These are phyloP conservation scores for Podila horticola DNA, from an alignment of 192 early-diverging fungal genomes.

Conservation along the genomic window DNA sequence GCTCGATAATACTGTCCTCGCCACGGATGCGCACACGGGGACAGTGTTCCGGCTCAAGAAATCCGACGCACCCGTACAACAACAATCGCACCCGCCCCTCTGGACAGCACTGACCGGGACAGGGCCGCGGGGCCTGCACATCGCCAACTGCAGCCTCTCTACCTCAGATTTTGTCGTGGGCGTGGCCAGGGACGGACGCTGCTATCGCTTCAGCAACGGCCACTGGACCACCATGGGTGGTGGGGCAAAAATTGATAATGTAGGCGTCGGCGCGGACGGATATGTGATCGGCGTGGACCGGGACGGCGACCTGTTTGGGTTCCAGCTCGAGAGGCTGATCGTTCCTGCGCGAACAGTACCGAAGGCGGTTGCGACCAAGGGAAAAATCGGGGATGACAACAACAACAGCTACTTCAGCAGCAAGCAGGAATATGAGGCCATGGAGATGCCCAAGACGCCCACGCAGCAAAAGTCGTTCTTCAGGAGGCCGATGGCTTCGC, in stretches of 20 bases:
- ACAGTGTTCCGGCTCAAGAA: slow-evolving; percentile 42
- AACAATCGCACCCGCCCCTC: slow-evolving; percentile 25
- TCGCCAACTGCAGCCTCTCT: slow-evolving; percentile 19
- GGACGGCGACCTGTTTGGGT: slow-evolving; percentile 42
- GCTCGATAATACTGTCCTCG: slow-evolving; percentile 28
- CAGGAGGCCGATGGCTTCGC: slow-evolving; percentile 16
- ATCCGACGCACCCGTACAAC: background rate
- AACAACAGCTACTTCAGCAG: background rate
- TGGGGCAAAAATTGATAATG: slow-evolving; percentile 9
- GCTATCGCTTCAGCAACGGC: slow-evolving; percentile 12
- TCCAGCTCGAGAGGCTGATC: slow-evolving; percentile 19
- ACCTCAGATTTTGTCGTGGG: slow-evolving; percentile 33
- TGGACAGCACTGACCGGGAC: slow-evolving; percentile 37
- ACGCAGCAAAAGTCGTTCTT: slow-evolving; percentile 11
- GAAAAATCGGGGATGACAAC: background rate
- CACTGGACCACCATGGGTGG: slow-evolving; percentile 23
- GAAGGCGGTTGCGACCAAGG: background rate
- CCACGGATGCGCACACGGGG: slow-evolving; percentile 34
- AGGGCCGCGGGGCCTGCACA: slow-evolving; percentile 16
- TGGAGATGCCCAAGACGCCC: slow-evolving; percentile 12
- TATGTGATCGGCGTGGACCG: slow-evolving; percentile 41
- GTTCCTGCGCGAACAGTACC: background rate
- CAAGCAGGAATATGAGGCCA: background rate
- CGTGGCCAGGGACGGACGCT: slow-evolving; percentile 13
- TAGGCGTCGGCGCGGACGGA: slow-evolving; percentile 36